phyloP scores from a whole-genome alignment of 2,329 filamentous ascomycete genomes.

The Colletotrichum sp. region DNA sequence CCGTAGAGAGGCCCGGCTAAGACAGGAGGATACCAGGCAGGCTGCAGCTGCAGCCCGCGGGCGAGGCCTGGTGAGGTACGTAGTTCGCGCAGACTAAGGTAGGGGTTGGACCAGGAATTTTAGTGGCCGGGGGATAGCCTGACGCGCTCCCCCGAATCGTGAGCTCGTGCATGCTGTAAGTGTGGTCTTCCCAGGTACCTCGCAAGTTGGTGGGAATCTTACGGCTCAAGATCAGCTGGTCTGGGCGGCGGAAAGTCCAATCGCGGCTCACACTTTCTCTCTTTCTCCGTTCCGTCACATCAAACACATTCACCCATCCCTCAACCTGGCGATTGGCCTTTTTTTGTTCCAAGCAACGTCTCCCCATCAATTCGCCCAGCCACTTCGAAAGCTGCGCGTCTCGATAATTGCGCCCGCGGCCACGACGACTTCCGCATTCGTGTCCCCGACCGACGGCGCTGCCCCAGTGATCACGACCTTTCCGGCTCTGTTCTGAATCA shows the following conservation, averaged over 20 bases:
- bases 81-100: neutral
- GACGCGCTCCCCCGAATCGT: constrained; percentile 20
- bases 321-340: neutral
- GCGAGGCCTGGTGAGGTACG: neutral
- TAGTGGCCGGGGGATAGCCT: constrained; percentile 12
- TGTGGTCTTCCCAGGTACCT: neutral
- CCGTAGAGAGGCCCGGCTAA: neutral
- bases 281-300: neutral
- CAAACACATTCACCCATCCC: neutral
- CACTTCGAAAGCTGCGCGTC: neutral
- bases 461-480: constrained; percentile 2
- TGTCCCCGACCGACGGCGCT: neutral
- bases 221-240: constrained; percentile 4
- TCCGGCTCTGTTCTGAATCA: constrained; percentile 5
- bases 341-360: neutral
- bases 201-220: constrained; percentile 11
- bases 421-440: constrained; percentile 4
- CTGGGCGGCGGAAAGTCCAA: constrained; percentile 19
- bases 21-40: neutral
- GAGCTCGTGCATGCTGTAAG: constrained; percentile 12
- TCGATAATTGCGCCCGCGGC: constrained; percentile 1
- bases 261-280: neutral
- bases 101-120: neutral
- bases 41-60: neutral
- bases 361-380: neutral